phyloP scores from a whole-genome alignment of 139 green algal species.

The Gonium pectorale region DNA sequence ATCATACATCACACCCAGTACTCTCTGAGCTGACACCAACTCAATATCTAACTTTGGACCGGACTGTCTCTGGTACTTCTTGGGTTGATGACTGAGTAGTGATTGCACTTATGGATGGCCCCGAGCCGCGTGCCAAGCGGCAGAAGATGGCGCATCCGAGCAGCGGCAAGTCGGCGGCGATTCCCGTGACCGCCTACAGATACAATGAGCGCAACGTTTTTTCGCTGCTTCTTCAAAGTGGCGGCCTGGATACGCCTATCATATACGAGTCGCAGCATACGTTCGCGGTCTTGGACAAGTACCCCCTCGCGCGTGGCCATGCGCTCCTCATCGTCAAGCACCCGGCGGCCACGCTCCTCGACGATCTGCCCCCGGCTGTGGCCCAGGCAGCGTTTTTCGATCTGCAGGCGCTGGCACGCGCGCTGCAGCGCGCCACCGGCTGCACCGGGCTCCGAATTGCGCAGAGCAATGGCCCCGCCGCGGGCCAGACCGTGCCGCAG shows the following conservation, averaged over 20 bases:
- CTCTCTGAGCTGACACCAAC: too few relatives aligned
- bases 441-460: slow-evolving; percentile 47
- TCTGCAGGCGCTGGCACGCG: slow-evolving; percentile 50
- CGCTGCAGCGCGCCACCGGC: slow-evolving; percentile 53
- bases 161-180: background rate
- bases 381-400: slow-evolving; percentile 38
- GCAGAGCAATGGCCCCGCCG: slow-evolving; percentile 56
- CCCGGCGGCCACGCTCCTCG: slow-evolving; percentile 53
- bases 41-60: too few relatives aligned
- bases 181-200: slow-evolving; percentile 23
- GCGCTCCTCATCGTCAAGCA: slow-evolving; percentile 59
- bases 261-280: slow-evolving; percentile 50
- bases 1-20: too few relatives aligned
- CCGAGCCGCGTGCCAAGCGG: slow-evolving; percentile 13
- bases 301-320: slow-evolving; percentile 53
- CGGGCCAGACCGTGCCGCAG: slow-evolving; percentile 64
- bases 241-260: slow-evolving; percentile 21
- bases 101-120: background rate
- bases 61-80: too few relatives aligned
- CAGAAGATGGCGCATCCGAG: slow-evolving; percentile 25
- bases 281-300: slow-evolving; percentile 57
- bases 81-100: too few relatives aligned
- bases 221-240: slow-evolving; percentile 9
- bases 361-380: slow-evolving; percentile 43
- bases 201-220: slow-evolving; percentile 38